These are phyloP conservation scores for Fusarium cicatricum DNA, from an alignment of 2,329 filamentous ascomycete genomes.

Conservation along the genomic window DNA sequence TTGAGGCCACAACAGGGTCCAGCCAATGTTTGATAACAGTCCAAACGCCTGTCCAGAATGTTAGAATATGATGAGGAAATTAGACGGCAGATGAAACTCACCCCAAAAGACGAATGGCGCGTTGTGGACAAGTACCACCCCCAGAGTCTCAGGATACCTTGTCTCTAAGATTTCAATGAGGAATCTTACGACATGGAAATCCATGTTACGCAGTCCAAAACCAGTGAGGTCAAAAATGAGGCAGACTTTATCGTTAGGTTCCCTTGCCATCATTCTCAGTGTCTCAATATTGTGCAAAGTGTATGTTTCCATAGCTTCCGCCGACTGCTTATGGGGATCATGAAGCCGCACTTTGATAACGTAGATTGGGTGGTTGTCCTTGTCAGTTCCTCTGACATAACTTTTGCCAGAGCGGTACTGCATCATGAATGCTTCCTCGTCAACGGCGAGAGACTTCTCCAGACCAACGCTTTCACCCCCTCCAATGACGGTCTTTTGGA, in stretches of 20 bases:
- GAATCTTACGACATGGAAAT: conserved; percentile 79
- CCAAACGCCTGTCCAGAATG: conserved; percentile 48
- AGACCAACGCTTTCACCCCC: conserved; percentile 47
- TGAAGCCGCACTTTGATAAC: conserved; percentile 44
- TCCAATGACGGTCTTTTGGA: conserved; percentile 45
- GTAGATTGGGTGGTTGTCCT: conserved; percentile 47
- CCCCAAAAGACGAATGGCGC: conserved; percentile 74
- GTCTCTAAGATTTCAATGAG: conserved; percentile 83
- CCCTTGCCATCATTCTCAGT: conserved; percentile 40
- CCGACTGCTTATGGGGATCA: conserved; percentile 43
- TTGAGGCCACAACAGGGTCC: conserved; percentile 76
- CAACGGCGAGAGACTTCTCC: conserved; percentile 28
- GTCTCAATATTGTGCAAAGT: conserved; percentile 53
- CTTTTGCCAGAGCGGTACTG: conserved; percentile 51
- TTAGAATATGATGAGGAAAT: neutral
- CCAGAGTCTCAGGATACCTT: conserved; percentile 78
- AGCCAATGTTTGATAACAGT: conserved; percentile 78
- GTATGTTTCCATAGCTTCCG: conserved; percentile 48
- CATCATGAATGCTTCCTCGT: conserved; percentile 48
- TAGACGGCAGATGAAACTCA: conserved; percentile 13
- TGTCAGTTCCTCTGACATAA: conserved; percentile 49
- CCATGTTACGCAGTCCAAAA: conserved; percentile 78
- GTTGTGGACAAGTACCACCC: conserved; percentile 76
- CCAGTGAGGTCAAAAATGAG: conserved; percentile 77
- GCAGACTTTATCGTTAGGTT: conserved; percentile 31